phyloP scores from a whole-genome alignment of 1,284 basidiomycete species.

The Abortiporus biennis region DNA sequence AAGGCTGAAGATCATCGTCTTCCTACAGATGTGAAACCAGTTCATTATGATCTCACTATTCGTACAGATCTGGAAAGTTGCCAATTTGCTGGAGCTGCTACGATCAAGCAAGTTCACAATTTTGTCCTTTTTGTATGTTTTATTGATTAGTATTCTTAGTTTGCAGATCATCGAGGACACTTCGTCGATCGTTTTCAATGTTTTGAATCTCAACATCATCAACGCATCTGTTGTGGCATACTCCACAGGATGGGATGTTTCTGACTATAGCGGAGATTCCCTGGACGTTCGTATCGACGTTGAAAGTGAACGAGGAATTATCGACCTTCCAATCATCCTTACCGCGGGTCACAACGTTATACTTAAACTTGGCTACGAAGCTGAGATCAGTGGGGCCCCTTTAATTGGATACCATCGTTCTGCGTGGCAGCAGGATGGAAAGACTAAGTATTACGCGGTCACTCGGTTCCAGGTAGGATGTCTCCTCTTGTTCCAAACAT shows the following conservation, averaged over 20 bases:
- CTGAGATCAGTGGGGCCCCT: constrained; percentile 63
- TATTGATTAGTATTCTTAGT: constrained; percentile 29
- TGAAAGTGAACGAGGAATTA: constrained; percentile 57
- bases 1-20: constrained; percentile 62
- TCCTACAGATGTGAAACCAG: constrained; percentile 67
- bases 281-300: constrained; percentile 48
- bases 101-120: constrained; percentile 49
- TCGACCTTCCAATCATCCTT: constrained; percentile 48
- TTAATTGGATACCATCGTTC: constrained; percentile 71
- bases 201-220: constrained; percentile 65
- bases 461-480: constrained; percentile 79
- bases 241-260: too few species aligned
- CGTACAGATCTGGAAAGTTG: constrained; percentile 76
- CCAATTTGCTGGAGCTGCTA: constrained; percentile 74
- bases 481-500: constrained; percentile 2
- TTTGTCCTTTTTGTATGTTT: neutral
- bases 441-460: constrained; percentile 65
- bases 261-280: constrained; percentile 45
- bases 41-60: constrained; percentile 81
- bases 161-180: constrained; percentile 70
- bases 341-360: constrained; percentile 60
- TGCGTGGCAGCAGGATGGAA: constrained; percentile 47
- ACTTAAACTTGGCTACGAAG: constrained; percentile 58
- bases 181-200: constrained; percentile 65
- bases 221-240: constrained; percentile 60